Conservation (phyloP, 495 filamentous ascomycete species). For the Neurospora sp. region DNA sequence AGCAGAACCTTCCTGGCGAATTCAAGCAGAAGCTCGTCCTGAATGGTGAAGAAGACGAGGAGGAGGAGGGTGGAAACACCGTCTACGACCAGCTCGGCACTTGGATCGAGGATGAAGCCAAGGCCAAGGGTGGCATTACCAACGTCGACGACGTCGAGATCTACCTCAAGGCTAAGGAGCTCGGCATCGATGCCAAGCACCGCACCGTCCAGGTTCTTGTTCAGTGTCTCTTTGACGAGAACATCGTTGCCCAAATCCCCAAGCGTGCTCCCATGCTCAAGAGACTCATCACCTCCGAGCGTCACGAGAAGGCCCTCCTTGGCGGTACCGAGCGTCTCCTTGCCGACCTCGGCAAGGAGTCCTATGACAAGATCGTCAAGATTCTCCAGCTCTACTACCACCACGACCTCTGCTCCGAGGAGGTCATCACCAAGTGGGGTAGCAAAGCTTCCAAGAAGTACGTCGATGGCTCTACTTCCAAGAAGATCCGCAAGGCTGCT, state of each 20-base stretch:
- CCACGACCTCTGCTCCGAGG: slow-evolving; percentile 77
- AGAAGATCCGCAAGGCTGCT: slow-evolving; percentile 91
- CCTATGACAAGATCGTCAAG: slow-evolving; percentile 65
- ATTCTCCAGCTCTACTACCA: slow-evolving; percentile 83
- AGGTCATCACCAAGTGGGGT: slow-evolving; percentile 83
- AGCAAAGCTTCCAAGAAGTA: slow-evolving; percentile 95
- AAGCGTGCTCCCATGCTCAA: slow-evolving; percentile 76
- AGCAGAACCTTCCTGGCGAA: slow-evolving; percentile 79
- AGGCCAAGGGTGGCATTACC: slow-evolving; percentile 57
- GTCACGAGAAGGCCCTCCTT: slow-evolving; percentile 94
- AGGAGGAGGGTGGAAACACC: slow-evolving; percentile 67
- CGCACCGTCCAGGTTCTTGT: slow-evolving; percentile 85
- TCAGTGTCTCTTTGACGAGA: slow-evolving; percentile 86
- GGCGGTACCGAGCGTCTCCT: slow-evolving; percentile 93
- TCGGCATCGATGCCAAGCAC: slow-evolving; percentile 92
- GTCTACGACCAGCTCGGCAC: slow-evolving; percentile 86
- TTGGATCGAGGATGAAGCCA: slow-evolving; percentile 76
- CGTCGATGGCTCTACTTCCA: slow-evolving; percentile 78
- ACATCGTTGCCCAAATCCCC: slow-evolving; percentile 71
- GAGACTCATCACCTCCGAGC: slow-evolving; percentile 81
- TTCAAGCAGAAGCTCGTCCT: slow-evolving; percentile 83
- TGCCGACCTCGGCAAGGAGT: slow-evolving; percentile 53
- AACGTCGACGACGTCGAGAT: slow-evolving; percentile 79
- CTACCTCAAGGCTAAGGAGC: slow-evolving; percentile 91
- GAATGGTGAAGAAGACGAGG: slow-evolving; percentile 75